phyloP scores from a whole-genome alignment of 2,329 filamentous ascomycete species.

The Cladosporium oxysporum region DNA sequence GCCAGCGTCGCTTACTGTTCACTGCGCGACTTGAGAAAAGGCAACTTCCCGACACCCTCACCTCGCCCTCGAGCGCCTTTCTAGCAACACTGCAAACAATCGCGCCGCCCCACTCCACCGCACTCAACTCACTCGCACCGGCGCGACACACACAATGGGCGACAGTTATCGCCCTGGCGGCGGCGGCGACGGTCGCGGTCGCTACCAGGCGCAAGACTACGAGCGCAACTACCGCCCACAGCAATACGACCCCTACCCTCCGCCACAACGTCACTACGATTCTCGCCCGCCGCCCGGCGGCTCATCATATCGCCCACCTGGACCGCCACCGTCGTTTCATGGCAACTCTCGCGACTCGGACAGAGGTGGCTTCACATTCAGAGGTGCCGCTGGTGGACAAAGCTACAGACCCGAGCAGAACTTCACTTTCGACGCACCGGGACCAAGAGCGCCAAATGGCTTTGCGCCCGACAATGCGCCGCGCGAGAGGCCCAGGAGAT shows the following conservation, averaged over 20 bases:
- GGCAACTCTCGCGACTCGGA: not conserved
- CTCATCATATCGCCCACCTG: conserved; percentile 1
- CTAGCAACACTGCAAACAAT: not conserved
- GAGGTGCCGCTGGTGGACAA: conserved; percentile 15
- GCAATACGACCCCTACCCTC: conserved; percentile 11
- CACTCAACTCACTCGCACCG: not conserved
- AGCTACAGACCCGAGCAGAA: conserved; percentile 16
- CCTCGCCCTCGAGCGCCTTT: not conserved
- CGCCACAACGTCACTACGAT: conserved; percentile 7
- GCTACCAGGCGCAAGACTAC: conserved; percentile 13
- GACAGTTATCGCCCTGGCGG: conserved; percentile 17
- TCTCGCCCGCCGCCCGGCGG: conserved; percentile 2
- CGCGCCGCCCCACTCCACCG: not conserved
- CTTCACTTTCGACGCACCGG: conserved; percentile 19
- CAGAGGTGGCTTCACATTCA: conserved; percentile 15
- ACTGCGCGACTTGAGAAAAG: not conserved
- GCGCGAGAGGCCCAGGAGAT: conserved; percentile 14
- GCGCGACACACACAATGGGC: conserved; percentile 13
- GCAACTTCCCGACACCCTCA: not conserved
- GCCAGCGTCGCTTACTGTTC: not conserved
- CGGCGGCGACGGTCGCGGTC: conserved; percentile 8
- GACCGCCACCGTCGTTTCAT: conserved; percentile 7
- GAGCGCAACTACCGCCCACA: conserved; percentile 12
- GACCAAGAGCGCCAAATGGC: conserved; percentile 12
- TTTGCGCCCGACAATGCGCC: conserved; percentile 11